Evolutionary conservation across 1,284 basidiomycete genomes (phyloP).

Genomic region (Trichosporon coremiiforme): DNA sequence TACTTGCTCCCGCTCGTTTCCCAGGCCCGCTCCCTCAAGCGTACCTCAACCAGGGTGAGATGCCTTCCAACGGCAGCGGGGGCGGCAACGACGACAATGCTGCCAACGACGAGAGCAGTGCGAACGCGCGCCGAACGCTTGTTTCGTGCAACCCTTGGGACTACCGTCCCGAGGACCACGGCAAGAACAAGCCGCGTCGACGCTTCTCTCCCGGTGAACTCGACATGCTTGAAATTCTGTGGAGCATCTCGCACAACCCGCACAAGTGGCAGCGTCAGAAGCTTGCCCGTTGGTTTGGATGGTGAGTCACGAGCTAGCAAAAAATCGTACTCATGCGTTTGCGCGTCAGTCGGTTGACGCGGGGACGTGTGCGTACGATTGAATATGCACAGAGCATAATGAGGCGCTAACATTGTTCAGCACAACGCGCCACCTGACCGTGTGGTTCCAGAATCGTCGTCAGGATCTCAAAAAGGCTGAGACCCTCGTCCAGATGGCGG

Average conservation of each 20-base stretch:
- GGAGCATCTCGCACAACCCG: constrained; percentile 35
- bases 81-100: constrained; percentile 22
- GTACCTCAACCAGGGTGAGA: constrained; percentile 33
- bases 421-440: constrained; percentile 34
- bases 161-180: constrained; percentile 34
- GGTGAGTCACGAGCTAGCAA: constrained; percentile 23
- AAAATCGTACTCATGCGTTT: not conserved
- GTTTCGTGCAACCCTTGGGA: constrained; percentile 36
- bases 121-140: constrained; percentile 26
- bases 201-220: constrained; percentile 35
- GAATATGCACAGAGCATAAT: not conserved
- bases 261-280: constrained; percentile 38
- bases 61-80: constrained; percentile 23
- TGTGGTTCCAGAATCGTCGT: constrained; percentile 38
- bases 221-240: constrained; percentile 36
- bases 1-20: constrained; percentile 31
- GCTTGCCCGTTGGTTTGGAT: constrained; percentile 38
- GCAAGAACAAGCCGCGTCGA: constrained; percentile 35
- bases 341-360: not conserved
- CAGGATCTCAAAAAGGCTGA: constrained; percentile 36
- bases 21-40: constrained; percentile 31
- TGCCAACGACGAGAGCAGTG: constrained; percentile 23
- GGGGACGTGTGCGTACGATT: constrained; percentile 1
- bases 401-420: constrained; percentile 21
- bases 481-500: constrained; percentile 30